Evolutionary conservation across 164 flowering plant species (phyloP).

Genomic region (Vitis labrusca): DNA sequence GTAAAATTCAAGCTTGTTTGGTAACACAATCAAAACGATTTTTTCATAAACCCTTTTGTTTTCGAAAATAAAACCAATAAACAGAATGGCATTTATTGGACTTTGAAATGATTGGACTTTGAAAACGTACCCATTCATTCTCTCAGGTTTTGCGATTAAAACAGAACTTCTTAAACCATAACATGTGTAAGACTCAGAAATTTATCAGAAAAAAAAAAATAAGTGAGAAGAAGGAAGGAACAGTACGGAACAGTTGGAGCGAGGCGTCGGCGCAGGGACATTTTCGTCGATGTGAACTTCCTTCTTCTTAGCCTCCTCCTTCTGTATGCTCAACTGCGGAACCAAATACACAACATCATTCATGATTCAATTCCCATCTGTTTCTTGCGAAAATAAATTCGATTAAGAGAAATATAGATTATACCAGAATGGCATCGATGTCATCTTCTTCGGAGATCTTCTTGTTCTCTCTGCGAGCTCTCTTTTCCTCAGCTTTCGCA

Average conservation of each 20-base stretch:
- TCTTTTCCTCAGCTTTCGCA: conserved; percentile 89
- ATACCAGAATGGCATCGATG: conserved; percentile 92
- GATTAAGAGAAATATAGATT: background rate
- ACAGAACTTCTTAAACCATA: too few species aligned
- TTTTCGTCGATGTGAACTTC: conserved; percentile 90
- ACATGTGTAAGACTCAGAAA: background rate
- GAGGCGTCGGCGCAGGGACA: conserved; percentile 84
- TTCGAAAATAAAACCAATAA: too few species aligned
- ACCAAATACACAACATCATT: background rate
- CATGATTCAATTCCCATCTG: too few species aligned
- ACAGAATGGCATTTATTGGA: too few species aligned
- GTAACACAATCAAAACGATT: background rate
- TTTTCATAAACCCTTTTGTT: too few species aligned
- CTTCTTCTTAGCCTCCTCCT: conserved; percentile 98
- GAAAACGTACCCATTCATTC: too few species aligned
- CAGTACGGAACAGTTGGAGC: conserved; percentile 87
- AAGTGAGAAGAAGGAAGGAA: background rate
- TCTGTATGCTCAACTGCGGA: conserved; percentile 80
- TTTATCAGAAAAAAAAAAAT: background rate
- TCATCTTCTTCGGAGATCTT: conserved; percentile 89
- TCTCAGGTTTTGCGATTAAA: too few species aligned
- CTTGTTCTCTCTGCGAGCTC: conserved; percentile 80
- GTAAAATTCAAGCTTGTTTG: background rate
- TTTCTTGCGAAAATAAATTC: background rate
- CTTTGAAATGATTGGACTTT: too few species aligned